Evolutionary conservation across 306 rosid species (phyloP).

Genomic region (Citrullus colocynthis): DNA sequence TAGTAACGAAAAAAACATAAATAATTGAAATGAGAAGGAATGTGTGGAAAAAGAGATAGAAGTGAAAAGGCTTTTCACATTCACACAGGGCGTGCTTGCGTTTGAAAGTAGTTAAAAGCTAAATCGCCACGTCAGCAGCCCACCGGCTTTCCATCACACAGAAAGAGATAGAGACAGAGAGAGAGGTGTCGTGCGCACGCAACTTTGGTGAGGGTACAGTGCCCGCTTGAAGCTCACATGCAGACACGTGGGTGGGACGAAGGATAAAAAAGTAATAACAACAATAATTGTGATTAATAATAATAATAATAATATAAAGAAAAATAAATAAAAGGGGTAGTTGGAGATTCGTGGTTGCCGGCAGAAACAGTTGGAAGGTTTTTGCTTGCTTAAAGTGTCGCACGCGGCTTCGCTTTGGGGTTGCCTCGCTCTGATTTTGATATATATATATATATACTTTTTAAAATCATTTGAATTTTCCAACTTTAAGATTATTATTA

Average conservation of each 20-base stretch:
- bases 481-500: not conserved
- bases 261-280: not conserved
- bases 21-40: not conserved
- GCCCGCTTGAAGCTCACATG: not conserved
- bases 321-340: not conserved
- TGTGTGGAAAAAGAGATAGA: not conserved
- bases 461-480: not conserved
- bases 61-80: not conserved
- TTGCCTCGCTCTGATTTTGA: not conserved
- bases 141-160: not conserved
- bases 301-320: not conserved
- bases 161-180: not conserved
- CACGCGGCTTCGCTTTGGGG: not conserved
- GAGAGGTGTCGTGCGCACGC: slow-evolving; percentile 2
- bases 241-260: not conserved
- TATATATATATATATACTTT: not conserved
- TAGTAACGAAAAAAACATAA: too few species aligned
- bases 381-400: slow-evolving; percentile 14
- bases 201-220: not conserved
- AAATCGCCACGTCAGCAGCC: slow-evolving; percentile 21
- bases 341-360: slow-evolving; percentile 16
- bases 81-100: slow-evolving; percentile 35
- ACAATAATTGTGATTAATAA: not conserved
- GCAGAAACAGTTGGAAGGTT: slow-evolving; percentile 38
- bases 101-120: slow-evolving; percentile 40